Evolutionary conservation across 441 rosid genomes (phyloP).

Genomic region (Omphalea diandra): DNA sequence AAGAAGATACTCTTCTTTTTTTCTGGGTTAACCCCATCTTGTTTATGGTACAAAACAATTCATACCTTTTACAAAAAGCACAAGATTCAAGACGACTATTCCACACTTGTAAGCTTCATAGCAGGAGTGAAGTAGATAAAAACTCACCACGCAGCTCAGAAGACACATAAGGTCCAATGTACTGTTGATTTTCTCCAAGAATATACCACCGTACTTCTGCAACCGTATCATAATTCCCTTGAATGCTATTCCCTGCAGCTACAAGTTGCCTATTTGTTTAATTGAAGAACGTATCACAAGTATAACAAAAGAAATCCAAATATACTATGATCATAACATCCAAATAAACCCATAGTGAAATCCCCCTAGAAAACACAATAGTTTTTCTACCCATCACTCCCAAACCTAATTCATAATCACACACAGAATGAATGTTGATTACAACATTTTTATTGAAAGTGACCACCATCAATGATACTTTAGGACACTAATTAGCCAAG

Average conservation of each 20-base stretch:
- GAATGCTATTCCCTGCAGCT: slow-evolving; percentile 20
- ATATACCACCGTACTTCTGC: slow-evolving; percentile 59
- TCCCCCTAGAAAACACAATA: background rate
- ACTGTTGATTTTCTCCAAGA: slow-evolving; percentile 51
- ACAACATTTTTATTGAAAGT: too few relatives aligned
- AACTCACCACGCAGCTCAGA: slow-evolving; percentile 59
- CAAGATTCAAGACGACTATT: slow-evolving; percentile 7
- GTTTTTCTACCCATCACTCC: background rate
- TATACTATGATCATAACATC: background rate
- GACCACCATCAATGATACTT: background rate
- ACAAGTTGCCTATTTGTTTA: too few relatives aligned
- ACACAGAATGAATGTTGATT: background rate
- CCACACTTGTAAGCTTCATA: slow-evolving; percentile 11
- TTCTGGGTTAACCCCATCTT: slow-evolving; percentile 1
- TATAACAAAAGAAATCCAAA: background rate
- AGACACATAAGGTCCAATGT: slow-evolving; percentile 51
- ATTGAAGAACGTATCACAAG: background rate
- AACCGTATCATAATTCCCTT: slow-evolving; percentile 21
- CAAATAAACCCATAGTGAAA: background rate
- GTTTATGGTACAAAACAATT: slow-evolving; percentile 11
- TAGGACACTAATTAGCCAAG: background rate
- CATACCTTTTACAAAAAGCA: background rate
- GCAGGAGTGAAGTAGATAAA: too few relatives aligned
- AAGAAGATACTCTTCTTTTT: too few relatives aligned
- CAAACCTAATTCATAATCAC: background rate